Evolutionary conservation across 2,329 filamentous ascomycete species (phyloP).

Genomic region (Neurospora sp.): DNA sequence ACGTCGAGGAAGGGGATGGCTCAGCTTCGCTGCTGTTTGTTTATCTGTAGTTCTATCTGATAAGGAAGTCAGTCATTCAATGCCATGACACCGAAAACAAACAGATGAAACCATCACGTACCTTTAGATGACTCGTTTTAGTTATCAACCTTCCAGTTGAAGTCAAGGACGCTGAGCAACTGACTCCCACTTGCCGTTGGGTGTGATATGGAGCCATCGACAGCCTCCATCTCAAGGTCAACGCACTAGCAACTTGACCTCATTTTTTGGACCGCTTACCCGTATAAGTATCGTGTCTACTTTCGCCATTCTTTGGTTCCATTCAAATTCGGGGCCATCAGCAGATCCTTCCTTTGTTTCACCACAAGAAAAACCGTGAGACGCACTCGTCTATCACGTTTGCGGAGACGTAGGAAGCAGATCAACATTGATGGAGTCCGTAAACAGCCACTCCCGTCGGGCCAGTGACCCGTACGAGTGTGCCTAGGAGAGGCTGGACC

Average conservation of each 20-base stretch:
- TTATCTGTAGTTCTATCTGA: neutral
- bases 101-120: neutral
- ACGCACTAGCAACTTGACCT: no score
- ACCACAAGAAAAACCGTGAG: no score
- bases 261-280: neutral
- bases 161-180: no score
- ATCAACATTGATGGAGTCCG: neutral
- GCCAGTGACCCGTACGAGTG: neutral
- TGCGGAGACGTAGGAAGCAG: no score
- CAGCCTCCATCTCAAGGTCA: neutral
- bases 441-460: neutral
- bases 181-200: neutral
- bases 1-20: no score
- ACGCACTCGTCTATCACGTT: no score
- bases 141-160: neutral
- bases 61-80: neutral
- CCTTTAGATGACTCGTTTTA: neutral
- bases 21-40: no score
- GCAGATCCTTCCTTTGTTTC: no score
- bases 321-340: no score
- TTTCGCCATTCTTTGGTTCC: no score
- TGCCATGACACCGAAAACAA: neutral
- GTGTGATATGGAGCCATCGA: neutral
- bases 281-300: neutral
- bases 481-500: no score